Evolutionary conservation across 495 filamentous ascomycete genomes (phyloP).

Genomic region (Lasiosphaeria hispida): DNA sequence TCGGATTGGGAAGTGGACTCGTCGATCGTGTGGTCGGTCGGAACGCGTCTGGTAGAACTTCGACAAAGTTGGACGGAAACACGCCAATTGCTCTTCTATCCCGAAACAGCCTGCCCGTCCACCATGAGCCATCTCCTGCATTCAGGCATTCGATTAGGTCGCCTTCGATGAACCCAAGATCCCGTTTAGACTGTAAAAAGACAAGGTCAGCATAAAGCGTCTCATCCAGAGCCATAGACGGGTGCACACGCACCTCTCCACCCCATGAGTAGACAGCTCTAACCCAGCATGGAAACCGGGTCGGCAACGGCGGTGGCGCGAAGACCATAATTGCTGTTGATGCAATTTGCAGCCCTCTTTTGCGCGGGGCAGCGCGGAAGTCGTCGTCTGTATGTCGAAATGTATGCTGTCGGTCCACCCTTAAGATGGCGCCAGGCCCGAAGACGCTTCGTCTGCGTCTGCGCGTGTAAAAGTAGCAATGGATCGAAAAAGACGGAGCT

Average conservation of each 20-base stretch:
- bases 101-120: constrained; percentile 85
- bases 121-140: constrained; percentile 96
- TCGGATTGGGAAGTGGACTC: constrained; percentile 61
- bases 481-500: background rate
- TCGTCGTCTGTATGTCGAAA: background rate
- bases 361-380: constrained; percentile 9
- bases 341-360: constrained; percentile 8
- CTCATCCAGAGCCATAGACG: background rate
- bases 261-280: constrained; percentile 95
- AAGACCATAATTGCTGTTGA: constrained; percentile 41
- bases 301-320: constrained; percentile 66
- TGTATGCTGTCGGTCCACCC: background rate
- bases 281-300: constrained; percentile 92
- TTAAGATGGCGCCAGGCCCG: constrained; percentile 1
- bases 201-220: constrained; percentile 17
- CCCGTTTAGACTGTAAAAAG: constrained; percentile 66
- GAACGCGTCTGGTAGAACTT: constrained; percentile 81
- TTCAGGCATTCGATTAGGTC: constrained; percentile 98
- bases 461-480: background rate
- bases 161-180: constrained; percentile 94
- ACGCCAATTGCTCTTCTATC: constrained; percentile 85
- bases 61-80: constrained; percentile 97
- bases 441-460: background rate
- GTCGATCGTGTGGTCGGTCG: constrained; percentile 71
- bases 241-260: constrained; percentile 65